A percentile compares a stretch with the other conserved stretches of the same genome.
phyloP scores from a whole-genome alignment of 2,329 filamentous ascomycete species.

The Venturia aucupariae region DNA sequence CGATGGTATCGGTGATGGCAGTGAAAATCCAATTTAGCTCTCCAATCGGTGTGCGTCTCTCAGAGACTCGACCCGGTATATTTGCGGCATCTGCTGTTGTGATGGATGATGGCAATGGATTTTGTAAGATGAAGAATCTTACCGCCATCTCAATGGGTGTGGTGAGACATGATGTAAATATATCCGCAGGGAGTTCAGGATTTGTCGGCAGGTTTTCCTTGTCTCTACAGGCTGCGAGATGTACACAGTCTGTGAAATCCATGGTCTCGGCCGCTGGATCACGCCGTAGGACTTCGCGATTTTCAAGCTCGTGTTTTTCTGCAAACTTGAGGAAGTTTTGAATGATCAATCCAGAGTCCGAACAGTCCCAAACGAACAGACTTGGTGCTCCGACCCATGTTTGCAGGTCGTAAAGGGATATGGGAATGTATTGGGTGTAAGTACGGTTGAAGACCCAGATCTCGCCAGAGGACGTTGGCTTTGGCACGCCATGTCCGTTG shows the following conservation, averaged over 20 bases:
- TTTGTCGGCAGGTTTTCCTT: conserved; percentile 94
- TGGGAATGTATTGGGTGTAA: conserved; percentile 97
- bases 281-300: conserved; percentile 62
- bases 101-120: conserved; percentile 60
- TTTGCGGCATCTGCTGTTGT: conserved; percentile 76
- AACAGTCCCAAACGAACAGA: conserved; percentile 96
- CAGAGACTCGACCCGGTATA: conserved; percentile 83
- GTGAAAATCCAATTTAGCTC: conserved; percentile 99
- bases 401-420: conserved; percentile 90
- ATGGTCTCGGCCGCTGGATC: conserved; percentile 59
- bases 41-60: conserved; percentile 84
- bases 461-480: conserved; percentile 89
- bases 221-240: conserved; percentile 81
- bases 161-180: conserved; percentile 92
- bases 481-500: conserved; percentile 94
- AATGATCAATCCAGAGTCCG: conserved; percentile 90
- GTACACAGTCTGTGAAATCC: conserved; percentile 76
- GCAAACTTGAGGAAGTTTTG: conserved; percentile 91
- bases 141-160: conserved; percentile 97
- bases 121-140: conserved; percentile 92
- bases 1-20: conserved; percentile 96
- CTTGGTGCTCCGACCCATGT: conserved; percentile 93
- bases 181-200: conserved; percentile 81
- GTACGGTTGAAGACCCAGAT: conserved; percentile 99
- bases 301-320: conserved; percentile 88